Evolutionary conservation across 331 rosid species (phyloP).

Genomic region (Stylosanthes scabra): DNA sequence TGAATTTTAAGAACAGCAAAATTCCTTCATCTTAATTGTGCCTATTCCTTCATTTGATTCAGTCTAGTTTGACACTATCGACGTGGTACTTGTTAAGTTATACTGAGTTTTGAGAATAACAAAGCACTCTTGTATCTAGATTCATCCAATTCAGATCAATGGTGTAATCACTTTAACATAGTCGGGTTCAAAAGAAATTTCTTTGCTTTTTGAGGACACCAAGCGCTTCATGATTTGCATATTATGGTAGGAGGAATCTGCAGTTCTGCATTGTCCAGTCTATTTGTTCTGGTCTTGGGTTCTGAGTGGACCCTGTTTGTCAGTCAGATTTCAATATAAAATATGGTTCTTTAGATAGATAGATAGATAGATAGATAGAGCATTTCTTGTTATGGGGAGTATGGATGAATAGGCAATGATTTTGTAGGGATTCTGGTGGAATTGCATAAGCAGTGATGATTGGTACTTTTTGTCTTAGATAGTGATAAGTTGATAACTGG

Average conservation of each 20-base stretch:
- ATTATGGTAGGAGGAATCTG: not conserved
- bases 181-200: not conserved
- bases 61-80: not conserved
- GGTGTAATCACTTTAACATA: not conserved
- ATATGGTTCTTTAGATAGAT: not conserved
- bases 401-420: slow-evolving; percentile 17
- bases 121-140: slow-evolving; percentile 8
- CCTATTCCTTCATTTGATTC: slow-evolving; percentile 29
- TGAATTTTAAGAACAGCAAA: slow-evolving; percentile 2
- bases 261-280: not conserved
- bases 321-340: not conserved
- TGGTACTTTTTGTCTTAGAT: not conserved
- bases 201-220: not conserved
- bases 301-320: not conserved
- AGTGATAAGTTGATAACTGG: not conserved
- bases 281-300: slow-evolving; percentile 1
- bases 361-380: not conserved
- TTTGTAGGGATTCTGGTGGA: slow-evolving; percentile 1
- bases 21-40: not conserved
- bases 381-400: slow-evolving; percentile 7
- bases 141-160: slow-evolving; percentile 15
- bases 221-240: slow-evolving; percentile 5
- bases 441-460: not conserved
- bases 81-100: slow-evolving; percentile 8
- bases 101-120: slow-evolving; percentile 8